Evolutionary conservation across 768 basidiomycete species (phyloP).

Genomic region (Suillus subalutaceus): DNA sequence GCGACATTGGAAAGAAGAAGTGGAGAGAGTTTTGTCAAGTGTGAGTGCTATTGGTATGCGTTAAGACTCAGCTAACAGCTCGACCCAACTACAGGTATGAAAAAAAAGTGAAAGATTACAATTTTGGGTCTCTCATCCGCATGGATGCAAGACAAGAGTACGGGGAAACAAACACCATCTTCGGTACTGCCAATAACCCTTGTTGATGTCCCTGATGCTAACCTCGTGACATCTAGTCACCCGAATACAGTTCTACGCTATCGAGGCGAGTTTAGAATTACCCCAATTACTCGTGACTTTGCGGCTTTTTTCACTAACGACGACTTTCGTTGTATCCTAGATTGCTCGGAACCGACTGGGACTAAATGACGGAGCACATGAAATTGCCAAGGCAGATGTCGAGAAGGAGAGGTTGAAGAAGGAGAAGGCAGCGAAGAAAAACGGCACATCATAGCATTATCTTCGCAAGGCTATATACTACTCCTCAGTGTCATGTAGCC

Average conservation of each 20-base stretch:
- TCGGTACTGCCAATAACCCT: slow-evolving; percentile 53
- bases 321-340: slow-evolving; percentile 39
- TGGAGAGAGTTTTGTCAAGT: slow-evolving; percentile 62
- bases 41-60: background rate
- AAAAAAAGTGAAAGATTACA: slow-evolving; percentile 88
- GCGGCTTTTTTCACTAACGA: slow-evolving; percentile 4
- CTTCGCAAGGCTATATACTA: background rate
- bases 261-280: slow-evolving; percentile 60
- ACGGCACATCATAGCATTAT: slow-evolving; percentile 27
- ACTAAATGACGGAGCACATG: slow-evolving; percentile 85
- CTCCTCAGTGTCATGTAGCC: slow-evolving; percentile 1
- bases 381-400: slow-evolving; percentile 73
- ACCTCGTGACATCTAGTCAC: slow-evolving; percentile 19
- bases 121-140: slow-evolving; percentile 95
- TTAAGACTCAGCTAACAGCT: slow-evolving; percentile 2
- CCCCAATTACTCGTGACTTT: slow-evolving; percentile 10
- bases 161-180: slow-evolving; percentile 90
- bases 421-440: slow-evolving; percentile 45
- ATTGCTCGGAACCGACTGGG: slow-evolving; percentile 91
- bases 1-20: slow-evolving; percentile 77
- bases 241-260: slow-evolving; percentile 79
- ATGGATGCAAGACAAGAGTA: slow-evolving; percentile 81
- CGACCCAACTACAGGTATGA: slow-evolving; percentile 64
- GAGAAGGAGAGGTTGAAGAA: slow-evolving; percentile 58
- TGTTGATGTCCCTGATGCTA: slow-evolving; percentile 13